Conservation (phyloP, 805 yeast genomes). For the Candida stauntonica region DNA sequence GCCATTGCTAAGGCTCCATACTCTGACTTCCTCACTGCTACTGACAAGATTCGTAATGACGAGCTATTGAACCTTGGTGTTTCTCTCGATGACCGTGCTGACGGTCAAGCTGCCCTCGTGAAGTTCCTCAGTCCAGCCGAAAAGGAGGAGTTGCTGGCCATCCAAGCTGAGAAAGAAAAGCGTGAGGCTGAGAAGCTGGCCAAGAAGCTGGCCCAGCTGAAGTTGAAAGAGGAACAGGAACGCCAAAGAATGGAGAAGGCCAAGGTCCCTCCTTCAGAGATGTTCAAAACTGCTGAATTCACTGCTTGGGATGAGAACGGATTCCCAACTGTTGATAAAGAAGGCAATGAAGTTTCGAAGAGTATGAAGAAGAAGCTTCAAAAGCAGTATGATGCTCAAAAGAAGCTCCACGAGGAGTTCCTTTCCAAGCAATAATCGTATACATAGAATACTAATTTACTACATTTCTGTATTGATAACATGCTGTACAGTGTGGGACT, state of each 20-base stretch:
- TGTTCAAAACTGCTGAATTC: constrained; percentile 65
- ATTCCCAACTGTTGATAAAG: constrained; percentile 67
- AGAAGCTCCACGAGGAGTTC: constrained; percentile 74
- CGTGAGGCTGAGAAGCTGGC: constrained; percentile 51
- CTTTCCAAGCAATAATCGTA: constrained; percentile 7
- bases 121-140: constrained; percentile 75
- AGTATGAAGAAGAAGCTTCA: constrained; percentile 77
- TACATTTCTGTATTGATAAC: background rate
- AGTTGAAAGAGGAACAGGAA: constrained; percentile 57
- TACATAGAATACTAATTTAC: background rate
- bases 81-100: constrained; percentile 82
- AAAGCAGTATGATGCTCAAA: constrained; percentile 76
- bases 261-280: constrained; percentile 59
- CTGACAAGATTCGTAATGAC: constrained; percentile 69
- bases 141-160: constrained; percentile 52
- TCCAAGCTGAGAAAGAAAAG: constrained; percentile 54
- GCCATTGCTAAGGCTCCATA: constrained; percentile 61
- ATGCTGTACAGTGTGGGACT: too few relatives aligned
- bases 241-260: constrained; percentile 62
- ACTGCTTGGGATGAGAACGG: constrained; percentile 84
- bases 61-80: constrained; percentile 75
- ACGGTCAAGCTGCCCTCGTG: constrained; percentile 72
- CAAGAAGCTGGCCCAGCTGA: constrained; percentile 54
- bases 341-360: constrained; percentile 82
- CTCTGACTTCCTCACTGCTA: constrained; percentile 53